A percentile compares a stretch with the other conserved stretches of the same genome.
phyloP scores from a whole-genome alignment of 495 filamentous ascomycete genomes.

The Ascobolus immersus region DNA sequence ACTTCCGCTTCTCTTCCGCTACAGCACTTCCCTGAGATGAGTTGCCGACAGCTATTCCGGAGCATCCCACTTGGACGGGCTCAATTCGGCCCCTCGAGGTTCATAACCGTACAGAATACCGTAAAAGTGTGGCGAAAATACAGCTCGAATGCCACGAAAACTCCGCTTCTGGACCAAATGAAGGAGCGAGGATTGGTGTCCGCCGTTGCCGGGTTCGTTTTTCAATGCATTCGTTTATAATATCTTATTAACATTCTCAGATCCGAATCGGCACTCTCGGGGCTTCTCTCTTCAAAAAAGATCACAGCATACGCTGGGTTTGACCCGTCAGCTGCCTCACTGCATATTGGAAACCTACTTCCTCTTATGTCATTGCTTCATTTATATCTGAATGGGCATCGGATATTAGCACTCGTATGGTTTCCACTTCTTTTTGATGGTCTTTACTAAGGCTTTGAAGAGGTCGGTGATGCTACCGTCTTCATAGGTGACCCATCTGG shows the following conservation, averaged over 20 bases:
- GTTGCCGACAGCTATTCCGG: no score
- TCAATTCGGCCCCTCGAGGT: no score
- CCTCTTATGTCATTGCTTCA: slow-evolving; percentile 87
- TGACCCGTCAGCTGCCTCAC: slow-evolving; percentile 71
- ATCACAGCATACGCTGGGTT: slow-evolving; percentile 70
- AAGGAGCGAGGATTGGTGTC: slow-evolving; percentile 63
- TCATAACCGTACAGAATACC: no score
- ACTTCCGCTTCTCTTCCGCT: no score
- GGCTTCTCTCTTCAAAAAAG: slow-evolving; percentile 40
- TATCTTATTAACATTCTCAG: not conserved
- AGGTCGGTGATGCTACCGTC: slow-evolving; percentile 66
- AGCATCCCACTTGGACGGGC: no score
- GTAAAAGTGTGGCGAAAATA: no score
- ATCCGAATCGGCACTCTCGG: slow-evolving; percentile 31
- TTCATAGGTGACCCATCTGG: slow-evolving; percentile 74
- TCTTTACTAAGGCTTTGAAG: not conserved
- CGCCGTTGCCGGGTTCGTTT: slow-evolving; percentile 52
- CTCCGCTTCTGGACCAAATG: slow-evolving; percentile 20
- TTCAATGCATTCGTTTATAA: not conserved
- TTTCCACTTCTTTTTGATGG: not conserved
- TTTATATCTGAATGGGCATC: slow-evolving; percentile 67
- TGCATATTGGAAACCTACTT: slow-evolving; percentile 80
- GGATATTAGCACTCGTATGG: slow-evolving; percentile 37
- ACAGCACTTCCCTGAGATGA: no score
- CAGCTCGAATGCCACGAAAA: no score